Conservation (phyloP, 2,329 filamentous ascomycete genomes). For the Curvularia verruculosa region DNA sequence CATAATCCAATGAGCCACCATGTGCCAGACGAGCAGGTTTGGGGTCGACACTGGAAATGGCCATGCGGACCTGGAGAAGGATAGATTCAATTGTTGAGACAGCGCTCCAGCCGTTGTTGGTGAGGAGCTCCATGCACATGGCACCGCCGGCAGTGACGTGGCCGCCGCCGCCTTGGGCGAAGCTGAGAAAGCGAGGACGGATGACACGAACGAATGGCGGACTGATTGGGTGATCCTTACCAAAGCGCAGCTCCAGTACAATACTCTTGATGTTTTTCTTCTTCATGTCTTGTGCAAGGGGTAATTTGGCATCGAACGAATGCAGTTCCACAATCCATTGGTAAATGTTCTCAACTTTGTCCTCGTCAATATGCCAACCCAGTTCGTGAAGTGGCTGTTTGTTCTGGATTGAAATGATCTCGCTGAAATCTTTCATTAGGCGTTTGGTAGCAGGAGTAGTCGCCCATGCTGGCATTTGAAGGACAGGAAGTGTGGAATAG, state of each 20-base stretch:
- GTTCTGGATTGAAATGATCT: constrained; percentile 68
- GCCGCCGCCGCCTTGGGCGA: constrained; percentile 76
- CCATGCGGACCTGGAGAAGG: constrained; percentile 79
- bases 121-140: constrained; percentile 81
- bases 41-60: constrained; percentile 71
- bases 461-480: constrained; percentile 71
- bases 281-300: constrained; percentile 78
- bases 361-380: constrained; percentile 81
- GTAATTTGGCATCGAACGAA: constrained; percentile 72
- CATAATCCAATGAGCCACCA: constrained; percentile 60
- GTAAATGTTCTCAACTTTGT: constrained; percentile 74
- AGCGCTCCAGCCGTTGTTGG: constrained; percentile 80
- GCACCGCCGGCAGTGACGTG: constrained; percentile 86
- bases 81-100: constrained; percentile 77
- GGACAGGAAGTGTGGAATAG: constrained; percentile 64
- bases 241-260: constrained; percentile 82
- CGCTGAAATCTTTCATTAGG: constrained; percentile 68
- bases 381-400: constrained; percentile 67
- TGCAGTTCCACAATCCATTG: constrained; percentile 93
- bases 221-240: constrained; percentile 73
- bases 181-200: constrained; percentile 77
- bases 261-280: constrained; percentile 66
- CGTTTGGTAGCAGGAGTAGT: constrained; percentile 65
- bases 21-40: constrained; percentile 70
- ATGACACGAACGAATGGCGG: constrained; percentile 87